A percentile compares a stretch with the other conserved stretches of the same genome.
Evolutionary conservation across 129 eudicot genomes (phyloP).

Genomic region (carrot (Daucus carota)): DNA sequence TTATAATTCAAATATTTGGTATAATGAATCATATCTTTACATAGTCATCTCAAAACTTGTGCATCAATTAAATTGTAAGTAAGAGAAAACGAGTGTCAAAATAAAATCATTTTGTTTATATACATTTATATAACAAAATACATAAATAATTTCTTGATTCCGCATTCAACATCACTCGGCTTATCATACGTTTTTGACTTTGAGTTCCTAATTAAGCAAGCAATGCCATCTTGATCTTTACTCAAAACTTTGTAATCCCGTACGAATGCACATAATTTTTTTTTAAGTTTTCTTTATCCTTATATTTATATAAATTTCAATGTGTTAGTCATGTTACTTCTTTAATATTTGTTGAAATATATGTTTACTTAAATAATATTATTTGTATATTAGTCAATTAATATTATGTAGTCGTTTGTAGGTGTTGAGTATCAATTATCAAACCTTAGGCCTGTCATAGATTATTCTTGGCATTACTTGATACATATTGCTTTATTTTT

Average conservation of each 20-base stretch:
- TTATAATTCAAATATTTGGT: too few relatives aligned
- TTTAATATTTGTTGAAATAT: too few relatives aligned
- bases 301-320: background rate
- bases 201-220: background rate
- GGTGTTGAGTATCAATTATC: too few relatives aligned
- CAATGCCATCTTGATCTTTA: background rate
- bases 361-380: background rate
- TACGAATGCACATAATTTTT: background rate
- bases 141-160: background rate
- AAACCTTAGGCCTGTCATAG: too few relatives aligned
- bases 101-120: too few relatives aligned
- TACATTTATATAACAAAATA: too few relatives aligned
- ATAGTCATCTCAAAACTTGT: background rate
- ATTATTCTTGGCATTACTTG: too few relatives aligned
- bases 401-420: too few relatives aligned
- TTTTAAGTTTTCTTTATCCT: background rate
- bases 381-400: too few relatives aligned
- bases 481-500: too few relatives aligned
- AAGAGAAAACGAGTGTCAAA: background rate
- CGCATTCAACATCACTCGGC: background rate
- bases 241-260: background rate
- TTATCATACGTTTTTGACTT: background rate
- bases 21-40: background rate
- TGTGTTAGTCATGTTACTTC: background rate
- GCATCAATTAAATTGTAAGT: background rate